phyloP scores from a whole-genome alignment of 371 early-diverging fungal genomes.

The Mucor lusitanicus region DNA sequence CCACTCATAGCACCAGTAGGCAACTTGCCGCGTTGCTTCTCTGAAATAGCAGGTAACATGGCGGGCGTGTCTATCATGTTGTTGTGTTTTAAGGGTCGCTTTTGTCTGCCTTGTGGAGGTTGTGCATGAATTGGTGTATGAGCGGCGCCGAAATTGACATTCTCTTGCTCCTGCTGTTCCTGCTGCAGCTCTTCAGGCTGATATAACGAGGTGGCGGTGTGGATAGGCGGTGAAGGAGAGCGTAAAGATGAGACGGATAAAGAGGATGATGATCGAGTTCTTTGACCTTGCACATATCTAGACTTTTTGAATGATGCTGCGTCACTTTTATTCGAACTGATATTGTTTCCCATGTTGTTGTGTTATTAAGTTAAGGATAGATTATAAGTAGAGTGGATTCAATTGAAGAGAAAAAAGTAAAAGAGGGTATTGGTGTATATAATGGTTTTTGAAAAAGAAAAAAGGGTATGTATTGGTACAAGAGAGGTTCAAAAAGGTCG shows the following conservation, averaged over 20 bases:
- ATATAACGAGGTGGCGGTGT: no score
- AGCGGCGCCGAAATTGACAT: not conserved
- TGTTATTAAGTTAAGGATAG: not conserved
- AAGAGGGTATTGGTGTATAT: not conserved
- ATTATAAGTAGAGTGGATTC: not conserved
- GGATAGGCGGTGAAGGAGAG: not conserved
- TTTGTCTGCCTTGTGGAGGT: not conserved
- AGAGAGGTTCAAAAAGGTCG: not conserved
- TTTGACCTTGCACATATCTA: not conserved
- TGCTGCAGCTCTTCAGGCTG: not conserved
- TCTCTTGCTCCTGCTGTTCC: slow-evolving; percentile 1
- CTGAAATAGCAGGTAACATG: slow-evolving; percentile 5
- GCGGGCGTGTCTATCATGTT: not conserved
- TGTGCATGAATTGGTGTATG: not conserved
- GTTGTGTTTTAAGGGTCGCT: not conserved
- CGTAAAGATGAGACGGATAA: not conserved
- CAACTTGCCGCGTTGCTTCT: not conserved
- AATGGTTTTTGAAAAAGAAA: not conserved
- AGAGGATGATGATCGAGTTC: not conserved
- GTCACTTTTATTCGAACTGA: slow-evolving; percentile 8
- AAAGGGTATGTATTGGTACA: not conserved
- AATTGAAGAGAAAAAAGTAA: not conserved
- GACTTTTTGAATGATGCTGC: not conserved
- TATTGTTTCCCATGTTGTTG: slow-evolving; percentile 14
- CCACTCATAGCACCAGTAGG: not conserved